A percentile compares a stretch with the other conserved stretches of the same genome.
Conservation (phyloP, 768 basidiomycete genomes). For the Lactarius sp. region DNA sequence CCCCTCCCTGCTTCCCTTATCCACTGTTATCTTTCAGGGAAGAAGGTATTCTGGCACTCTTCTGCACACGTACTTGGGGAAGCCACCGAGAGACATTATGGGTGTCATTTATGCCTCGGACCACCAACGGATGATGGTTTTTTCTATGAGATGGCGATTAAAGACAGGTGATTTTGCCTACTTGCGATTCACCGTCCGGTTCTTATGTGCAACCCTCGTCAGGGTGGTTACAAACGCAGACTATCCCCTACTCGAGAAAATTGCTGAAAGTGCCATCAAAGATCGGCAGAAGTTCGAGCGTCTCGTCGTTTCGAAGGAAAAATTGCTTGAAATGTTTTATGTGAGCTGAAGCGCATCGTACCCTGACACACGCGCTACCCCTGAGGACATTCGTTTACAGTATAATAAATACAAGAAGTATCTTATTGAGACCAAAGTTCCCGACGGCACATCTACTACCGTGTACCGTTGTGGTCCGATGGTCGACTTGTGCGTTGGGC, state of each 20-base stretch:
- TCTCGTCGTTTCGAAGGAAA: constrained; percentile 88
- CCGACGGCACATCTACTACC: constrained; percentile 93
- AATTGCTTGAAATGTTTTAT: constrained; percentile 92
- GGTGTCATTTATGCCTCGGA: constrained; percentile 94
- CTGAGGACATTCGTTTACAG: constrained; percentile 38
- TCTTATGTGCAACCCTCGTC: constrained; percentile 1
- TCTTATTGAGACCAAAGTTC: constrained; percentile 91
- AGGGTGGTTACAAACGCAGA: constrained; percentile 78
- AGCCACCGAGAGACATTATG: constrained; percentile 92
- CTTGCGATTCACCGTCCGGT: background rate
- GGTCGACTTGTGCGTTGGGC: constrained; percentile 95
- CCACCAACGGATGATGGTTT: constrained; percentile 98
- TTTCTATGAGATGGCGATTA: constrained; percentile 98
- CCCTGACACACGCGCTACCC: background rate
- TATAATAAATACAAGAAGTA: constrained; percentile 99
- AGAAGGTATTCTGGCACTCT: constrained; percentile 99
- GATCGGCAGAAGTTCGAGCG: constrained; percentile 98
- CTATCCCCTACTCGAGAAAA: constrained; percentile 84
- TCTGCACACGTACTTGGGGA: constrained; percentile 98
- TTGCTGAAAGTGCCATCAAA: constrained; percentile 84
- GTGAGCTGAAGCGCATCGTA: constrained; percentile 38
- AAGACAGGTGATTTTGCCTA: constrained; percentile 52
- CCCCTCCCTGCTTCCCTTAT: background rate
- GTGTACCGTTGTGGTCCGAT: constrained; percentile 99
- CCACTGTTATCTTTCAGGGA: constrained; percentile 47